A percentile compares a stretch with the other conserved stretches of the same genome.
Evolutionary conservation across 352 stramenopile genomes (phyloP).

Genomic region (Pythium biforme): DNA sequence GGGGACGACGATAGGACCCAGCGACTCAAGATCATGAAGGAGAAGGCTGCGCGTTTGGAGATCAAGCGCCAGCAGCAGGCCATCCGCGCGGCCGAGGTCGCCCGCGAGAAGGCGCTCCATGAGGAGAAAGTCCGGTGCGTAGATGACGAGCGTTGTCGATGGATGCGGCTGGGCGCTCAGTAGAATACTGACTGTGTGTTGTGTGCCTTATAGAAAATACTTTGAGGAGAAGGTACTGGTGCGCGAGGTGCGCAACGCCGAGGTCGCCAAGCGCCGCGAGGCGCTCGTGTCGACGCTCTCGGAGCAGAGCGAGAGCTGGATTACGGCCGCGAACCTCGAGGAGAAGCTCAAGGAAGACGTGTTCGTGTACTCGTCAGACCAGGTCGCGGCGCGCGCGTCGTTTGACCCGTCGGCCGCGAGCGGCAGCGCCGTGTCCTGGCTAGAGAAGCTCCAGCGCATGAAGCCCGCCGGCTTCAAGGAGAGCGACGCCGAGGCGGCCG

Average conservation of each 20-base stretch:
- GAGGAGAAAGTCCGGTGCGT: conserved; percentile 72
- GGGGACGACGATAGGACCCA: conserved; percentile 71
- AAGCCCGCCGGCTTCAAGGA: conserved; percentile 61
- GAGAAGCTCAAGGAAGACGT: conserved; percentile 85
- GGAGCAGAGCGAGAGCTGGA: conserved; percentile 69
- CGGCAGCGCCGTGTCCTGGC: conserved; percentile 76
- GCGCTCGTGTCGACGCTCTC: conserved; percentile 60
- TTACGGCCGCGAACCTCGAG: conserved; percentile 63
- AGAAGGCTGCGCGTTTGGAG: conserved; percentile 82
- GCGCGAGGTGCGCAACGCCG: conserved; percentile 51
- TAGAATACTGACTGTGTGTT: conserved; percentile 2
- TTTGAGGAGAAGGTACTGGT: conserved; percentile 82
- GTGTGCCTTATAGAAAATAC: conserved; percentile 50
- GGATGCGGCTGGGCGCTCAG: too few species aligned
- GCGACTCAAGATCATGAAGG: conserved; percentile 83
- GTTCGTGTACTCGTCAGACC: conserved; percentile 81
- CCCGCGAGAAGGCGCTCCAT: conserved; percentile 74
- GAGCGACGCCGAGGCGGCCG: conserved; percentile 12
- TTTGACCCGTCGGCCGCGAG: conserved; percentile 69
- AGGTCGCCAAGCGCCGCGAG: conserved; percentile 67
- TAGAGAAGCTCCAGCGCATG: conserved; percentile 88
- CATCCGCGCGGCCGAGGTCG: conserved; percentile 79
- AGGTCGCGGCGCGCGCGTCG: conserved; percentile 60
- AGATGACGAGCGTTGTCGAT: too few species aligned
- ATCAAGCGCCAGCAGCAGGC: conserved; percentile 87